These are phyloP conservation scores for Cryphonectria naterciae DNA, from an alignment of 2,329 filamentous ascomycete genomes.

Conservation along the genomic window DNA sequence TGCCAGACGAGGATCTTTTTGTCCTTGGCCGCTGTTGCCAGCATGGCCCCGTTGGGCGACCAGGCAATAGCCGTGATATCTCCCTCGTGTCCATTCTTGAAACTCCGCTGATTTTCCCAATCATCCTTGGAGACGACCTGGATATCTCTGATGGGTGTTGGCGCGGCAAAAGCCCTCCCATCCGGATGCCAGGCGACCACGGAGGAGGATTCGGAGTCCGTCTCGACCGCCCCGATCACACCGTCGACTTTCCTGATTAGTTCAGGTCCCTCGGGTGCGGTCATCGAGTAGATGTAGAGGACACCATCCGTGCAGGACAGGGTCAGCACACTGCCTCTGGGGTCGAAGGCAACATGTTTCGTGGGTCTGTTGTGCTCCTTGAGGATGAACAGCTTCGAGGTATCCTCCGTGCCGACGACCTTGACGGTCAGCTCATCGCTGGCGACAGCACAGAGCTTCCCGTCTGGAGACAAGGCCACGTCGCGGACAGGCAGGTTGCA, in stretches of 20 bases:
- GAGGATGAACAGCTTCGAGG: slow-evolving; percentile 74
- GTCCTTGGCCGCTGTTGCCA: slow-evolving; percentile 72
- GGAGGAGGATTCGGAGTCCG: slow-evolving; percentile 75
- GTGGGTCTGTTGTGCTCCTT: slow-evolving; percentile 83
- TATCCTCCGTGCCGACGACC: slow-evolving; percentile 81
- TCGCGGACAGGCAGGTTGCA: slow-evolving; percentile 87
- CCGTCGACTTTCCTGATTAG: slow-evolving; percentile 81
- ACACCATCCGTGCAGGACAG: slow-evolving; percentile 88
- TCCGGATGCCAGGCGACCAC: slow-evolving; percentile 90
- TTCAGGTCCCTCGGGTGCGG: slow-evolving; percentile 71
- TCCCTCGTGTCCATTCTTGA: slow-evolving; percentile 77
- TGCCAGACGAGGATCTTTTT: slow-evolving; percentile 84
- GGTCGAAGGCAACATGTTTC: slow-evolving; percentile 91
- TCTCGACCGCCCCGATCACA: slow-evolving; percentile 77
- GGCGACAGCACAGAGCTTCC: slow-evolving; percentile 89
- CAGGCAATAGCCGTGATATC: slow-evolving; percentile 88
- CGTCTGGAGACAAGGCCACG: slow-evolving; percentile 78
- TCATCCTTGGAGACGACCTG: slow-evolving; percentile 86
- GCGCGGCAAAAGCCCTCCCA: slow-evolving; percentile 84
- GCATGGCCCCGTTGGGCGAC: slow-evolving; percentile 91
- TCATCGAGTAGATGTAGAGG: slow-evolving; percentile 87
- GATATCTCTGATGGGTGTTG: slow-evolving; percentile 80
- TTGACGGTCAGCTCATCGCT: slow-evolving; percentile 95
- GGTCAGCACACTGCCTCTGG: slow-evolving; percentile 73
- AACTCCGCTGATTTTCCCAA: slow-evolving; percentile 84